phyloP scores from a whole-genome alignment of 1,284 basidiomycete species.

The Gymnopus androsaceus region DNA sequence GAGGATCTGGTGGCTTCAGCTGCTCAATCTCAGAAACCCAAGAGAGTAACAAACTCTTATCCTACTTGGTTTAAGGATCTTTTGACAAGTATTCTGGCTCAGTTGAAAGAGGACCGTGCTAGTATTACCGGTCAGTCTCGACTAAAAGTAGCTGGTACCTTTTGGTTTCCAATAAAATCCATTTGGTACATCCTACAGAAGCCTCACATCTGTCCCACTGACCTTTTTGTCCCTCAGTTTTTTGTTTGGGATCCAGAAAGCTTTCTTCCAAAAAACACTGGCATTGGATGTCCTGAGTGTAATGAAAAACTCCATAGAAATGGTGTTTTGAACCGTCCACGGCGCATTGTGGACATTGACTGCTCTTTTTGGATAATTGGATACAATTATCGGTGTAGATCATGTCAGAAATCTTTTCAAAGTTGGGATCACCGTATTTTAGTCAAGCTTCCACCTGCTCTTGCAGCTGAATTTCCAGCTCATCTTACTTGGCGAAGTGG shows the following conservation, averaged over 20 bases:
- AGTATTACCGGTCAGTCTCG: neutral
- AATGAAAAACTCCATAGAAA: neutral
- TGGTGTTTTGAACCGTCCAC: neutral
- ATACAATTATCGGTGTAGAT: neutral
- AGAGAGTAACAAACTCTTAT: neutral
- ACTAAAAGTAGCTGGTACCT: neutral
- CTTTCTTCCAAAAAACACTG: neutral
- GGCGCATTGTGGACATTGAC: neutral
- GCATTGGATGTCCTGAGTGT: neutral
- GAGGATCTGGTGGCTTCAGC: too few relatives aligned
- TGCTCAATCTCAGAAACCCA: too few relatives aligned
- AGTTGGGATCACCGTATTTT: neutral
- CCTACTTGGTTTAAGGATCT: neutral
- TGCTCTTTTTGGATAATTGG: neutral
- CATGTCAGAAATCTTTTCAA: neutral
- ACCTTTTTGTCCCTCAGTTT: neutral
- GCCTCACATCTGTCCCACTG: neutral
- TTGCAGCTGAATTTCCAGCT: neutral
- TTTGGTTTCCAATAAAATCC: neutral
- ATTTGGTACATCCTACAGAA: neutral
- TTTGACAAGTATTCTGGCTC: neutral
- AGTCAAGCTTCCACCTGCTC: neutral
- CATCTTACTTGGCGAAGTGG: neutral
- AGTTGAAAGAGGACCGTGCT: neutral
- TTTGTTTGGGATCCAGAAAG: neutral